Base-by-base conservation (phyloP, 176 grass and related monocot species). In the Miscanthus lutarioriparius region DNA sequence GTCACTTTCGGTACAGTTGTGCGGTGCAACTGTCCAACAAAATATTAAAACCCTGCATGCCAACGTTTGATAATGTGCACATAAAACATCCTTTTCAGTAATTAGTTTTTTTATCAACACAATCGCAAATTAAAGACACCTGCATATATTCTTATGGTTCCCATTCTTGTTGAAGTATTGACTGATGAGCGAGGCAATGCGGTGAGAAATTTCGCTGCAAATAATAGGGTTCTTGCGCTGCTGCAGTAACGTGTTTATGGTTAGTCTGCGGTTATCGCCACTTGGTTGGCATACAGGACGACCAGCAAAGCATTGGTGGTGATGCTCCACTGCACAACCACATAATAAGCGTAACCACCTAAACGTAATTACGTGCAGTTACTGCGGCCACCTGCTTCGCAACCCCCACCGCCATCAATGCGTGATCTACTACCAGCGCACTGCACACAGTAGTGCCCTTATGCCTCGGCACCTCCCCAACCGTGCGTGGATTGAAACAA, bases 361-460 rank as follows among this genome's bases (percentile, higher is more conserved):
- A 2, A 17, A 27, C 12, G 73, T 86, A 37, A 83, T 83, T 86
- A 83, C 56, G 27, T n/a, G 67, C 84, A 86, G 88, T 90, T 67
- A 90, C 84, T 90, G n/a, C 48, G 15, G 71, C 67, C 79, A 86
- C 79, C 79, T 83, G 88, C 88, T 67, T 86, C 27, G 58, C 84
- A 86, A 90, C 88, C 58, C 67, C 79, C 79, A 59, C 83, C 66
- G 79, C 84, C 58, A 74, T 90, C 28, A 90, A 90, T 90, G 88
- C 74, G 67, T 65, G 88, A 82, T 90, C 79, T 45, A 38, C 77
- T 17, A 10, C 67, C 12, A 54, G 19, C 66, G 3, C 62, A 7
- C 35, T 14, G 20, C 25, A 17, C 6, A 15, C 26, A n/a, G 54
- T 16, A 20, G 45, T 6, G 30, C 22, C 15, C 8, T 54, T 6